These are phyloP conservation scores for Ochetophila trinervis DNA, from an alignment of 306 rosid genomes.

Conservation along the genomic window DNA sequence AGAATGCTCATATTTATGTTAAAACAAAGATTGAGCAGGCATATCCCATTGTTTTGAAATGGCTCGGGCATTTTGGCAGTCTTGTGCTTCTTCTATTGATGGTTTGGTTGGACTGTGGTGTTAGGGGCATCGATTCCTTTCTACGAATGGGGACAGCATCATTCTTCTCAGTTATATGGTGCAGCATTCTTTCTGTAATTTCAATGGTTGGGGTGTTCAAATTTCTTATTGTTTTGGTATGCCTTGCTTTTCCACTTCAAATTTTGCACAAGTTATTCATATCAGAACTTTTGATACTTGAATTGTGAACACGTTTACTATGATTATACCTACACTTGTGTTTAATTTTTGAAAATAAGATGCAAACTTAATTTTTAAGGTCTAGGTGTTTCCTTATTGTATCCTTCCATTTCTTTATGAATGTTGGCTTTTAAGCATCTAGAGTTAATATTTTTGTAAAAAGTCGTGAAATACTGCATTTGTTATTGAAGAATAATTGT, in stretches of 20 bases:
- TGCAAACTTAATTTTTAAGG: too few species aligned
- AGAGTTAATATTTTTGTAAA: too few species aligned
- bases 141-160: conserved; percentile 86
- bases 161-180: conserved; percentile 94
- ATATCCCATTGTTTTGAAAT: conserved; percentile 65
- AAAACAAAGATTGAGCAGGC: conserved; percentile 52
- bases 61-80: conserved; percentile 67
- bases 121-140: conserved; percentile 86
- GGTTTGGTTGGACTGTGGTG: conserved; percentile 77
- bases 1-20: conserved; percentile 34
- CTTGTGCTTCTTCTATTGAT: conserved; percentile 65
- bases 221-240: conserved; percentile 77
- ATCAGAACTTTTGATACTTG: background rate
- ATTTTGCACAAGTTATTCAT: background rate
- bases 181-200: conserved; percentile 70
- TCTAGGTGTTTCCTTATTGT: too few species aligned
- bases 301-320: background rate
- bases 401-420: too few species aligned
- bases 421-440: too few species aligned
- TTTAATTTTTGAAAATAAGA: too few species aligned
- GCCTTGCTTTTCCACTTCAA: conserved; percentile 12
- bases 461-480: too few species aligned
- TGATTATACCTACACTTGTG: background rate
- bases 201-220: conserved; percentile 82
- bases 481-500: too few species aligned